phyloP scores from a whole-genome alignment of 768 basidiomycete genomes.

The Pulveroboletus sp. region DNA sequence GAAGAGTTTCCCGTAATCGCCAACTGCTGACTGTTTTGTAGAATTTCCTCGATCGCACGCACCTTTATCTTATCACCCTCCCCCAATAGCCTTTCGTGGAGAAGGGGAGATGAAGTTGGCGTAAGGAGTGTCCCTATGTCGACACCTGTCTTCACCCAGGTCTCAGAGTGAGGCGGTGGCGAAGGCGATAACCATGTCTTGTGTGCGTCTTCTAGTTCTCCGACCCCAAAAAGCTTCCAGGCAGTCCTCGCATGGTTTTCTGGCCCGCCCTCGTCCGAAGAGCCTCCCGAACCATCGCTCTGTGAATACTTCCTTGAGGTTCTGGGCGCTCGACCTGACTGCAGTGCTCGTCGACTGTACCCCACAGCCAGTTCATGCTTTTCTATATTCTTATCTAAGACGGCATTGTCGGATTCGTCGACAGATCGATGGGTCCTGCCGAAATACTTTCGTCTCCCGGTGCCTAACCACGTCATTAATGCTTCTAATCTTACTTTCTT shows the following conservation, averaged over 20 bases:
- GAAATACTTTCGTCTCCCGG: conserved; percentile 24
- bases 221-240: conserved; percentile 47
- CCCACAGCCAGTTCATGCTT: not conserved
- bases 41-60: not conserved
- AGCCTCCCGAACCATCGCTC: conserved; percentile 41
- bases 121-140: conserved; percentile 15
- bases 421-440: conserved; percentile 32
- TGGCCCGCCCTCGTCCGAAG: conserved; percentile 38
- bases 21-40: no score
- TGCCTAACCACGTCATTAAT: conserved; percentile 43
- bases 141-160: not conserved
- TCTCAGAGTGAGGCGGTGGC: conserved; percentile 1
- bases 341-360: not conserved
- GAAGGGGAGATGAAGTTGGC: conserved; percentile 23
- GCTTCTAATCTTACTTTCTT: conserved; percentile 40
- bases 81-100: not conserved
- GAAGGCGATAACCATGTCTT: conserved; percentile 20
- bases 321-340: not conserved
- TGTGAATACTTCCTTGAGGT: conserved; percentile 9
- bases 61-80: conserved; percentile 5
- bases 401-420: conserved; percentile 14
- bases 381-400: not conserved
- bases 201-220: conserved; percentile 20
- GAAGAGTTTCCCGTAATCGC: no score
- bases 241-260: conserved; percentile 54